Base-by-base conservation (phyloP, 768 basidiomycete genomes). In the Suillus sp. region DNA sequence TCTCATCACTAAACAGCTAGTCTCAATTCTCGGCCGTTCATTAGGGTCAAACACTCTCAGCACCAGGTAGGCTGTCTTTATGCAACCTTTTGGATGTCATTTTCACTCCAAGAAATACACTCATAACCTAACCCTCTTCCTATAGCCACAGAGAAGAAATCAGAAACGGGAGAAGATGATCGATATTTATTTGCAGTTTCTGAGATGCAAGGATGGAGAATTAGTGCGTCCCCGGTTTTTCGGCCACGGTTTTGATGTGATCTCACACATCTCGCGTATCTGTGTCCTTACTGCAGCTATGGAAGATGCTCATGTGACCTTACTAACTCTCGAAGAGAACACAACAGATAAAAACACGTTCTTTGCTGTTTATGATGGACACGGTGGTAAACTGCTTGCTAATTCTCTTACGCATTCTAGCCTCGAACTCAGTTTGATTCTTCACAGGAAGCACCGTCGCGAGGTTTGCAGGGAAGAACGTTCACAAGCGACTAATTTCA, bases 121-220 rank as follows among this genome's bases (percentile, higher is more conserved):
- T 64, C 53, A 47, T 61, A 58, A 59, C 66, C 66, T 56, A 72
- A 64, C 66, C 60, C 48, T 51, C 8, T 68, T 42, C 40, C 62
- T 64, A 42, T 69, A 95, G 94, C 87, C 25, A 95, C 91, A 60
- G 84, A 86, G 67, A 99, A 98, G 83, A 84, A 83, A 72, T 89
- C 93, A 5, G 84, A 88, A 68, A 75, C 81, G 25, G 95, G 92
- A 48, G 81, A 80, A 66, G 88, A 93, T 85, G 82, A 80, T 64
- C 84, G 85, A 62, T 88, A 85, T 76, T 70, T 82, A 53, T 98
- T 88, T 76, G 90, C 85, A 8, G 84, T 97, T 48, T 89, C 92
- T 53, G 96, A 98, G 78, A 99, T 99, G 96, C 97, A 99, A 77
- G 97, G 97, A 70, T 99, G 97, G 97, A 84, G 97, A 77, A 90